Conservation (phyloP, 352 stramenopile species). For the Poterioochromonas sp. region DNA sequence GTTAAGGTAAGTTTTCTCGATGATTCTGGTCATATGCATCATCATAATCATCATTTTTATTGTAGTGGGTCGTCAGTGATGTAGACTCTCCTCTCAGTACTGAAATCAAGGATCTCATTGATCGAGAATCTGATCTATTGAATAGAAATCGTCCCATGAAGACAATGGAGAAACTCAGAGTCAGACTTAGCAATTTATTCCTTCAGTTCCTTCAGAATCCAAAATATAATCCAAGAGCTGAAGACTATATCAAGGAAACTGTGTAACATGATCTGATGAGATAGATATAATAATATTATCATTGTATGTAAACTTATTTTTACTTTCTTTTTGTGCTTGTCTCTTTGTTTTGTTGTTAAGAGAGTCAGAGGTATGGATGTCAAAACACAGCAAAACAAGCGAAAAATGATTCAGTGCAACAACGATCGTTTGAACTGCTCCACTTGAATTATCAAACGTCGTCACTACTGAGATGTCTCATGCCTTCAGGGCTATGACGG, state of each 20-base stretch:
- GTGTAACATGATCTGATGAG: too few species aligned
- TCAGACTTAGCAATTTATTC: conserved; percentile 67
- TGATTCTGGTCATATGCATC: neutral
- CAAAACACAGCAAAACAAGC: too few species aligned
- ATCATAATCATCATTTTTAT: neutral
- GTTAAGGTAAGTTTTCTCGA: conserved; percentile 58
- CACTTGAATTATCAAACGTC: too few species aligned
- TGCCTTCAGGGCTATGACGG: too few species aligned
- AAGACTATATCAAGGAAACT: conserved; percentile 33
- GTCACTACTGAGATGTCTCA: too few species aligned
- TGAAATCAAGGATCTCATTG: conserved; percentile 79
- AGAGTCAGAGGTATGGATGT: too few species aligned
- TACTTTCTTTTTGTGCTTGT: too few species aligned
- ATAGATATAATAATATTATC: too few species aligned
- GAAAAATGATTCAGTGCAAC: too few species aligned
- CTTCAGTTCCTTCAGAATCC: conserved; percentile 81
- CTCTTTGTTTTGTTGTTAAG: too few species aligned
- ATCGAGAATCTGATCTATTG: conserved; percentile 81
- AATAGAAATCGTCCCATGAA: conserved; percentile 56
- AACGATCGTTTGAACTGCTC: too few species aligned
- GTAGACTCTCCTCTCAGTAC: neutral
- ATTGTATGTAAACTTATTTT: too few species aligned
- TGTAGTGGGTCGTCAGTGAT: conserved; percentile 48
- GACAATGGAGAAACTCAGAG: conserved; percentile 63
- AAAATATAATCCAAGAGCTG: conserved; percentile 79